Percentiles rank a stretch among this genome's conserved stretches.
phyloP scores from a whole-genome alignment of 805 yeast genomes.

The Lachancea waltii region DNA sequence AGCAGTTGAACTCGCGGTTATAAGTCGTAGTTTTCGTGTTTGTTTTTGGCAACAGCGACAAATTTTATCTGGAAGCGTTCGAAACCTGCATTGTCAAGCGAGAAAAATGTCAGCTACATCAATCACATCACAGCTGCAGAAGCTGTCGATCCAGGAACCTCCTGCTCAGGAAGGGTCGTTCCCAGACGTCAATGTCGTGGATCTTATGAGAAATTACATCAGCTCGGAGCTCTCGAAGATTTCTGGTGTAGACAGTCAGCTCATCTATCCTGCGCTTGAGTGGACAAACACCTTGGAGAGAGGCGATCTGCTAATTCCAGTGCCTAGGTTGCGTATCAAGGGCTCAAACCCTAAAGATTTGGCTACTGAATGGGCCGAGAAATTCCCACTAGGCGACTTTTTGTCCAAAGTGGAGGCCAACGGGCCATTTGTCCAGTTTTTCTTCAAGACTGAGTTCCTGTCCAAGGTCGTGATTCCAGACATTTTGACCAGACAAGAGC shows the following conservation, averaged over 20 bases:
- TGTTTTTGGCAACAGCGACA: background rate
- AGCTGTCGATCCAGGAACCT: constrained; percentile 38
- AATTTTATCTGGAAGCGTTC: background rate
- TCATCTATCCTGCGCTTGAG: constrained; percentile 82
- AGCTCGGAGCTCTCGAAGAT: constrained; percentile 67
- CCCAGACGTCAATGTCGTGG: constrained; percentile 77
- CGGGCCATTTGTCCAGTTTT: constrained; percentile 90
- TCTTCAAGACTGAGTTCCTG: constrained; percentile 61
- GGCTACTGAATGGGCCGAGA: constrained; percentile 70
- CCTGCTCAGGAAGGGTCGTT: constrained; percentile 48
- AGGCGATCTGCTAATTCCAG: constrained; percentile 88
- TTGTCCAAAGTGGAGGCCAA: constrained; percentile 68
- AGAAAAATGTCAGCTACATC: constrained; percentile 4
- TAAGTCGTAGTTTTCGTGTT: background rate
- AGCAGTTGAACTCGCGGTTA: constrained; percentile 1
- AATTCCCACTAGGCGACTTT: constrained; percentile 67
- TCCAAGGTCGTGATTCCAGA: constrained; percentile 65
- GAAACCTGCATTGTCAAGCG: background rate
- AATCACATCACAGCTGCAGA: constrained; percentile 29
- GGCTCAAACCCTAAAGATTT: constrained; percentile 71
- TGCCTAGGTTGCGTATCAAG: constrained; percentile 84
- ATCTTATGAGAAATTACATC: constrained; percentile 84
- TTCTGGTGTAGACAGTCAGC: constrained; percentile 59
- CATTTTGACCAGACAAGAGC: constrained; percentile 48
- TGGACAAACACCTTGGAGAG: constrained; percentile 79